phyloP scores from a whole-genome alignment of 2,329 filamentous ascomycete species.

The Fusarium keratoplasticum region DNA sequence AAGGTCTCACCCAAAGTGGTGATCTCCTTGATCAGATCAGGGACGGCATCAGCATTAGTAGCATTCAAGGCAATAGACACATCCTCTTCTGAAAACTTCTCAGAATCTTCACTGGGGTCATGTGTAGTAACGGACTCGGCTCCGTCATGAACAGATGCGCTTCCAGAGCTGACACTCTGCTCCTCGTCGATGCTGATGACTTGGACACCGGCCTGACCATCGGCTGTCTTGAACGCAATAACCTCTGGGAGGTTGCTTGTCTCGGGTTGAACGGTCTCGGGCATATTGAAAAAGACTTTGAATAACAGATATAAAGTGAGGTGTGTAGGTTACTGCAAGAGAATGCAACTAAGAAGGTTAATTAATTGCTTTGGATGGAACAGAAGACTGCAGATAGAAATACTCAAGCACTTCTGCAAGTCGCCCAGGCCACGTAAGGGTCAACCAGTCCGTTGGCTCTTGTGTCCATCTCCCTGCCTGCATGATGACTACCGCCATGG shows the following conservation, averaged over 20 bases:
- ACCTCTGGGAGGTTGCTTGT: background rate
- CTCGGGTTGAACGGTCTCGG: background rate
- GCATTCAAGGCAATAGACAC: constrained; percentile 26
- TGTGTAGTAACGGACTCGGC: background rate
- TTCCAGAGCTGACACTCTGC: background rate
- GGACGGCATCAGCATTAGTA: constrained; percentile 20
- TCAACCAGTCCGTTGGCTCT: background rate
- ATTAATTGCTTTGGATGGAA: background rate
- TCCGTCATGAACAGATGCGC: background rate
- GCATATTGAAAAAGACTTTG: background rate
- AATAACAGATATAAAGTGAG: background rate
- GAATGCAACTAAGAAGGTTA: background rate
- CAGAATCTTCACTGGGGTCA: background rate
- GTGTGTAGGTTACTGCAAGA: background rate
- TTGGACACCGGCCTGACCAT: background rate
- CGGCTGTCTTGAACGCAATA: background rate
- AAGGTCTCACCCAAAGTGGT: background rate
- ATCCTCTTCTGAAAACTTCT: constrained; percentile 3
- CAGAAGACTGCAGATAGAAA: background rate
- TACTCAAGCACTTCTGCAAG: background rate
- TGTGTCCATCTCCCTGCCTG: background rate
- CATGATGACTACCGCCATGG: background rate
- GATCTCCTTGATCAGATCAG: constrained; percentile 25
- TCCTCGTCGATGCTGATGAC: background rate
- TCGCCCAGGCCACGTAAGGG: background rate